Percentiles rank a stretch among this genome's conserved stretches.
phyloP scores from a whole-genome alignment of 306 rosid species.

The Lablab purpureus region DNA sequence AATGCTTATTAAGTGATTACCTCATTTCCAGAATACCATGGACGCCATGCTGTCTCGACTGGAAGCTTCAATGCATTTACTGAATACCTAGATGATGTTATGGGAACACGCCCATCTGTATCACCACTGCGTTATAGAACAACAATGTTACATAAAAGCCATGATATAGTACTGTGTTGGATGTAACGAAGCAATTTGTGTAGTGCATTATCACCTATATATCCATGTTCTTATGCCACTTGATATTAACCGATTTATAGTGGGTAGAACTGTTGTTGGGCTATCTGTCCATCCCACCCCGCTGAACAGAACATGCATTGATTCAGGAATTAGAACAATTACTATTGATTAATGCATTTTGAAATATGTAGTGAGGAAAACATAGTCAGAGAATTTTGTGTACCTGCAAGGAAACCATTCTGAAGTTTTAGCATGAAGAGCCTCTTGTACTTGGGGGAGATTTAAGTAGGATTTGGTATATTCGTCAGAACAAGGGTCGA shows the following conservation, averaged over 20 bases:
- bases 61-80: slow-evolving; percentile 54
- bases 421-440: slow-evolving; percentile 57
- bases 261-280: slow-evolving; percentile 48
- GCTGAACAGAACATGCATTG: slow-evolving; percentile 40
- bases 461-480: slow-evolving; percentile 59
- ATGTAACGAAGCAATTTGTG: not conserved
- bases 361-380: slow-evolving; percentile 7
- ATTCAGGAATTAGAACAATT: slow-evolving; percentile 4
- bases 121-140: slow-evolving; percentile 60
- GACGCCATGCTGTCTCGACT: slow-evolving; percentile 54
- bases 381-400: not conserved
- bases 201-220: slow-evolving; percentile 30
- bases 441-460: slow-evolving; percentile 62
- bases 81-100: slow-evolving; percentile 65
- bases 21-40: slow-evolving; percentile 61
- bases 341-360: slow-evolving; percentile 1
- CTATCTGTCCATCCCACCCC: slow-evolving; percentile 54
- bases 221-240: slow-evolving; percentile 46
- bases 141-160: slow-evolving; percentile 16
- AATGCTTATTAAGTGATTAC: slow-evolving; percentile 47
- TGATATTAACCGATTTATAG: slow-evolving; percentile 41
- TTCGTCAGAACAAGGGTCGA: slow-evolving; percentile 65
- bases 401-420: slow-evolving; percentile 67
- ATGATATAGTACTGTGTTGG: not conserved
- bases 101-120: slow-evolving; percentile 60